Base-by-base conservation (phyloP, 106 monocot species). In the Vanilla planifolia region DNA sequence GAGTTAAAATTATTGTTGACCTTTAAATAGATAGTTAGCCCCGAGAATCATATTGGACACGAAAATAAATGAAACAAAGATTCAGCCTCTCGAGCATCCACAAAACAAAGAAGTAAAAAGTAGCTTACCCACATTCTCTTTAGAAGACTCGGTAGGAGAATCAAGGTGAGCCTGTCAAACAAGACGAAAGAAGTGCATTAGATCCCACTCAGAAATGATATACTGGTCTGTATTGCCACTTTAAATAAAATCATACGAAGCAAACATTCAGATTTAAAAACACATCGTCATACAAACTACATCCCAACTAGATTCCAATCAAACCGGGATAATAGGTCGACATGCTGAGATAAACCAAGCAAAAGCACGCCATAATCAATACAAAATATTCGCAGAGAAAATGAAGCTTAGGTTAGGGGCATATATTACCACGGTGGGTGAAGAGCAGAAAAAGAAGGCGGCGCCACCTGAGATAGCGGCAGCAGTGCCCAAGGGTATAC, bases 41-140 rank as follows among this genome's bases (percentile, higher is more conserved):
- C 5, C 15, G 1, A 53, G 30, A 53, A 29, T 53, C 4, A 53
- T 53, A 15, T 29, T 29, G 52, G 30, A 15, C 2, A 8, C 11
- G 1, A 51, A 26, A 27, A 11, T 51, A 51, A 30, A 9, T 53
- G 52, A 29, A 53, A 53, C 22, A 30, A 53, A 53, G 30, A 14
- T 3, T 27, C 4, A 51, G 24, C 14, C 28, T 29, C 53, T 0
- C n/a, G 28, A 29, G 16, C 53, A 53, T 53, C 28, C 32, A n/a
- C 53, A 30, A 16, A 32, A 30, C 32, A 32, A 53, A 53, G 53
- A 16, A 53, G 29, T n/a, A n/a, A 53, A 5, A 30, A 15, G 5
- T 28, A 71, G 39, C 85, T 76, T 60, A 91, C 90, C 90, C 37
- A 85, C 85, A 67, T 65, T 82, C n/a, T 32, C 67, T 59, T 59